A percentile compares a stretch with the other conserved stretches of the same genome.
Evolutionary conservation across 192 early-diverging fungal genomes (phyloP).

Genomic region (Jimgerdemannia lactiflua): DNA sequence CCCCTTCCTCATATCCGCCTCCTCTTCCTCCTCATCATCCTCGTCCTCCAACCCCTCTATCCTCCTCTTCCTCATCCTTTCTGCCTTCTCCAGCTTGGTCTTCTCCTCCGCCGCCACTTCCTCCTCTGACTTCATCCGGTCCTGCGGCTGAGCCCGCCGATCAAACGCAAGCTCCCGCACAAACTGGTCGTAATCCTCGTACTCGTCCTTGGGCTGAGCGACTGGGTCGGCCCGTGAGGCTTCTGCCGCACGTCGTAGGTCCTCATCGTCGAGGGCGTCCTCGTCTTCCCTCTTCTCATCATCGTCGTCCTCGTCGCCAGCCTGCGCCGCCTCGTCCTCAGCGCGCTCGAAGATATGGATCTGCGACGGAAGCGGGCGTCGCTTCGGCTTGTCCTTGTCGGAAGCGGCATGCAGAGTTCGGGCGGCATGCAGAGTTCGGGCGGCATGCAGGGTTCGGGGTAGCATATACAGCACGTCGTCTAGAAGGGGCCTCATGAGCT

Average conservation of each 20-base stretch:
- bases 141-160: constrained; percentile 80
- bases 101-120: constrained; percentile 86
- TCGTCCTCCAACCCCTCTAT: constrained; percentile 77
- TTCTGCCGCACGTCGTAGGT: not conserved
- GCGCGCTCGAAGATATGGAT: constrained; percentile 25
- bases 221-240: not conserved
- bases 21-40: constrained; percentile 56
- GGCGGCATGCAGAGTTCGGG: too few species aligned
- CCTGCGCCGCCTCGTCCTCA: constrained; percentile 19
- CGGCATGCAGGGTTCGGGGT: too few species aligned
- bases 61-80: constrained; percentile 73
- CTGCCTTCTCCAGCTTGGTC: constrained; percentile 82
- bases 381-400: constrained; percentile 34
- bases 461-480: too few species aligned
- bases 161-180: constrained; percentile 85
- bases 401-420: too few species aligned
- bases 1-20: constrained; percentile 57
- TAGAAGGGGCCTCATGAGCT: too few species aligned
- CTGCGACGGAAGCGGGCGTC: constrained; percentile 40
- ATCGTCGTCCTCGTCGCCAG: constrained; percentile 23
- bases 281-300: constrained; percentile 16
- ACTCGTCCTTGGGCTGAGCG: constrained; percentile 18
- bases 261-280: constrained; percentile 30
- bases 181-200: constrained; percentile 79
- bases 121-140: constrained; percentile 93